Base-by-base conservation (phyloP, 352 stramenopile genomes). In the Globisporangium polare region DNA sequence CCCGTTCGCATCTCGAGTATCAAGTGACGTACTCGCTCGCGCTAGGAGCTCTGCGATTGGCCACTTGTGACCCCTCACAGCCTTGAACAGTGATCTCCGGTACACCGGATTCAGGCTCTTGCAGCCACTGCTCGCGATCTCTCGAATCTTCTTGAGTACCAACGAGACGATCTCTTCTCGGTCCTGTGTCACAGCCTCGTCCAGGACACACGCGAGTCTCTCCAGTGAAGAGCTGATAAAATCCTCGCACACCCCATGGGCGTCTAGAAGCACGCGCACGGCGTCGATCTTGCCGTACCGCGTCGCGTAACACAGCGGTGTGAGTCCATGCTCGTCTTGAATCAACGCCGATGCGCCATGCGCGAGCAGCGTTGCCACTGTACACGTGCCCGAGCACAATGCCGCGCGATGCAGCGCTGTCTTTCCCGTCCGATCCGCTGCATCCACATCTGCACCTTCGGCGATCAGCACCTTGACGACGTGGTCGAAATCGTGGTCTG, bases 151-250 rank as follows among this genome's bases (percentile, higher is more conserved):
- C 24, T 53, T 24, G 13, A 53, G 47, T 37, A 53, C 12, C 37
- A 57, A 4, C 0, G 35, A 24, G 35, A 58, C 35, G 6, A 58
- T 17, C 13, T 37, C 53, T 7, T 33, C 37, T 51, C 24, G 24
- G 26, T 47, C 53, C 15, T 59, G 53, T 10, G 12, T 5, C 22
- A 59, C 37, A 18, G 37, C 53, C 37, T 51, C 53, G 8, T 50
- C 35, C 15, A 51, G 8, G 3, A 24, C 24, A 17, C 27, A 24
- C 9, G 12, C 15, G 17, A 39, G 35, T 5, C 18, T 24, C 7
- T 6, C 35, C 3, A 10, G 6, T 15, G 53, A 22, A n/a, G 53
- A 22, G 12, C 26, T 17, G 0, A 47, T 12, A 1, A 39, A 15
- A 7, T 37, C 24, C 17, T 41, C 0, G 13, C 18, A 24, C 24